A percentile compares a stretch with the other conserved stretches of the same genome.
Evolutionary conservation across 2,329 filamentous ascomycete species (phyloP).

Genomic region (Pseudofabraea citricarpa): DNA sequence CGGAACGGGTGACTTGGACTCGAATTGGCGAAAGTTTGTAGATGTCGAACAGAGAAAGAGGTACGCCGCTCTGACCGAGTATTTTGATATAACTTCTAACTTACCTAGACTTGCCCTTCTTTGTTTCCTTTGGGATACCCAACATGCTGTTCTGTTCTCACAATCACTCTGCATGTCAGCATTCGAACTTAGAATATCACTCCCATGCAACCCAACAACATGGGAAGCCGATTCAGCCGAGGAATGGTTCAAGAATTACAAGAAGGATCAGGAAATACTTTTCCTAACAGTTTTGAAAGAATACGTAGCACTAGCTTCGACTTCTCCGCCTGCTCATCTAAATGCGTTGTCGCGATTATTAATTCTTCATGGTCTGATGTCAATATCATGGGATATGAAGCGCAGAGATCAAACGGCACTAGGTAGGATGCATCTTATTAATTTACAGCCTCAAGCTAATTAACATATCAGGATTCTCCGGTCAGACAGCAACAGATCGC

Average conservation of each 20-base stretch:
- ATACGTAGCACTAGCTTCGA: slow-evolving; percentile 42
- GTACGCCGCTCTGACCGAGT: no score
- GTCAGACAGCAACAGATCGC: slow-evolving; percentile 27
- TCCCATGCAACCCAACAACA: slow-evolving; percentile 48
- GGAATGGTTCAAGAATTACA: slow-evolving; percentile 34
- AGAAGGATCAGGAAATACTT: slow-evolving; percentile 30
- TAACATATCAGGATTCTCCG: slow-evolving; percentile 6
- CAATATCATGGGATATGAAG: slow-evolving; percentile 57
- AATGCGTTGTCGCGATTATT: slow-evolving; percentile 49
- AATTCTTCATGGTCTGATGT: slow-evolving; percentile 58
- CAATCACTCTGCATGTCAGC: slow-evolving; percentile 63
- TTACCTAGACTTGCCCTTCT: slow-evolving; percentile 44
- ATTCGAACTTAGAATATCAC: slow-evolving; percentile 52
- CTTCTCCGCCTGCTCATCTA: slow-evolving; percentile 33
- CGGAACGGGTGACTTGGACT: slow-evolving; percentile 34
- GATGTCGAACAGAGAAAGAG: slow-evolving; percentile 55
- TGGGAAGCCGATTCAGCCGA: slow-evolving; percentile 54
- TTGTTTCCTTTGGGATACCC: slow-evolving; percentile 64
- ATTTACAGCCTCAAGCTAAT: slow-evolving; percentile 10
- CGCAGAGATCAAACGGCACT: slow-evolving; percentile 57
- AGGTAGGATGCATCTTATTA: slow-evolving; percentile 31
- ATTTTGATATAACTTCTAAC: not conserved
- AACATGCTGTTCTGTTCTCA: slow-evolving; percentile 61
- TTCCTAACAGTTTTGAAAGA: slow-evolving; percentile 51
- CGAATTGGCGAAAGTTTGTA: slow-evolving; percentile 47